phyloP scores from a whole-genome alignment of 208 protist genomes.

The Novymonas esmeraldas region DNA sequence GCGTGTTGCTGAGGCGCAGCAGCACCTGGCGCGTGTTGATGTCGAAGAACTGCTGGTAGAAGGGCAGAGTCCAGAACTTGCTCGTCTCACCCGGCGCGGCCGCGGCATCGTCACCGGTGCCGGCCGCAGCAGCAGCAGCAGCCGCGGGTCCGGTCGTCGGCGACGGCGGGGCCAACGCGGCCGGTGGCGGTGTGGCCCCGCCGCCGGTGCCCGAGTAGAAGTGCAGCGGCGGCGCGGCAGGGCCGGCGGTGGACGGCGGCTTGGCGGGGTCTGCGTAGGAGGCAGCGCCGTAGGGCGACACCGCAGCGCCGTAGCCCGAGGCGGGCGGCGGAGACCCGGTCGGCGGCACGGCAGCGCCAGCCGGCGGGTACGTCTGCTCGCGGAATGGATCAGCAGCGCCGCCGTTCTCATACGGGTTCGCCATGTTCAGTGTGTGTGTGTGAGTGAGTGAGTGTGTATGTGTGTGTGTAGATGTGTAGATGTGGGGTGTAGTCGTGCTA shows the following conservation, averaged over 20 bases:
- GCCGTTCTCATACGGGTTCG: slow-evolving; percentile 63
- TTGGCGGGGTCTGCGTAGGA: slow-evolving; percentile 17
- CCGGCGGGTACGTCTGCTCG: slow-evolving; percentile 30
- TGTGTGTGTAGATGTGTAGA: no score
- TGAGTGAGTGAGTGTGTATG: neutral
- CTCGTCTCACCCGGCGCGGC: slow-evolving; percentile 30
- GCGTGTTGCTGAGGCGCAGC: slow-evolving; percentile 66
- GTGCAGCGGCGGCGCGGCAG: slow-evolving; percentile 12
- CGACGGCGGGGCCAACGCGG: neutral
- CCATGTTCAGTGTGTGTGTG: slow-evolving; percentile 30
- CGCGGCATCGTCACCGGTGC: neutral
- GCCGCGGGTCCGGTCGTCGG: no score
- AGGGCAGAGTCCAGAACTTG: slow-evolving; percentile 83
- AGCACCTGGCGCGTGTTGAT: slow-evolving; percentile 85
- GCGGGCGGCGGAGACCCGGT: neutral
- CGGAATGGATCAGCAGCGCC: slow-evolving; percentile 52
- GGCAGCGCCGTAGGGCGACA: slow-evolving; percentile 20
- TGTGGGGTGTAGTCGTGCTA: no score
- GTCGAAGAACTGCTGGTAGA: slow-evolving; percentile 93
- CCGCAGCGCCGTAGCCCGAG: neutral
- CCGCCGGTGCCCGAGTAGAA: slow-evolving; percentile 19
- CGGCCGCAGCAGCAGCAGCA: slow-evolving; percentile 8
- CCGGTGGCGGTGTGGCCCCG: neutral
- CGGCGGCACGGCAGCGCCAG: slow-evolving; percentile 6
- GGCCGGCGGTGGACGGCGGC: neutral